Conservation (phyloP, 1,284 basidiomycete species). For the Irpex sp. region DNA sequence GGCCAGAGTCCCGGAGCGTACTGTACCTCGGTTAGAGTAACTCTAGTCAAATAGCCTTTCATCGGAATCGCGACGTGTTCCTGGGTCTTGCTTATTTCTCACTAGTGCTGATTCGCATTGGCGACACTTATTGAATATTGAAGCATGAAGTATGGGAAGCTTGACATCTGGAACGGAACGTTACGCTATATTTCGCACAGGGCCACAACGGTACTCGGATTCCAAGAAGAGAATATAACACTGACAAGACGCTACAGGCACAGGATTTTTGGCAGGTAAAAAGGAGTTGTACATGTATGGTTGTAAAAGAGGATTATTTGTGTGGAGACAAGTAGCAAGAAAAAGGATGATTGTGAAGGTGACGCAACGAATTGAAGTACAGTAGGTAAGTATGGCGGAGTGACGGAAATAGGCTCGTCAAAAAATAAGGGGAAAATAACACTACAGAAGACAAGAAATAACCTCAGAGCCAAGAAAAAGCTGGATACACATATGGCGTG, state of each 20-base stretch:
- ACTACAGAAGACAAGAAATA: not conserved
- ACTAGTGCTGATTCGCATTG: too few relatives aligned
- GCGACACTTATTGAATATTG: too few relatives aligned
- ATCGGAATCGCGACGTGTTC: not conserved
- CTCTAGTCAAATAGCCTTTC: not conserved
- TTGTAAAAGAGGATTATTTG: too few relatives aligned
- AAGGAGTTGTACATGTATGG: too few relatives aligned
- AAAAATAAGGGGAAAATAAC: not conserved
- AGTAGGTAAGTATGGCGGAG: not conserved
- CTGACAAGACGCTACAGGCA: too few relatives aligned
- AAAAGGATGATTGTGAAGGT: not conserved
- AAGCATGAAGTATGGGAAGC: not conserved
- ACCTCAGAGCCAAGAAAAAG: not conserved
- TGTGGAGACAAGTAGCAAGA: not conserved
- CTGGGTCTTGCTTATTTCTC: not conserved
- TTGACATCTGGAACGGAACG: not conserved
- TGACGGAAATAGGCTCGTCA: not conserved
- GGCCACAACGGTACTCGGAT: not conserved
- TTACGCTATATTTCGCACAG: not conserved
- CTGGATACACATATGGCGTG: not conserved
- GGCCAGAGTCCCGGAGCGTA: not conserved
- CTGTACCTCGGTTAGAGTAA: not conserved
- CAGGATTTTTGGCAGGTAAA: too few relatives aligned
- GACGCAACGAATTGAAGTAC: not conserved
- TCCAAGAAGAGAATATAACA: not conserved